These are phyloP conservation scores for Phytopythium cucurbitacearum DNA, from an alignment of 352 stramenopile species.

Conservation along the genomic window DNA sequence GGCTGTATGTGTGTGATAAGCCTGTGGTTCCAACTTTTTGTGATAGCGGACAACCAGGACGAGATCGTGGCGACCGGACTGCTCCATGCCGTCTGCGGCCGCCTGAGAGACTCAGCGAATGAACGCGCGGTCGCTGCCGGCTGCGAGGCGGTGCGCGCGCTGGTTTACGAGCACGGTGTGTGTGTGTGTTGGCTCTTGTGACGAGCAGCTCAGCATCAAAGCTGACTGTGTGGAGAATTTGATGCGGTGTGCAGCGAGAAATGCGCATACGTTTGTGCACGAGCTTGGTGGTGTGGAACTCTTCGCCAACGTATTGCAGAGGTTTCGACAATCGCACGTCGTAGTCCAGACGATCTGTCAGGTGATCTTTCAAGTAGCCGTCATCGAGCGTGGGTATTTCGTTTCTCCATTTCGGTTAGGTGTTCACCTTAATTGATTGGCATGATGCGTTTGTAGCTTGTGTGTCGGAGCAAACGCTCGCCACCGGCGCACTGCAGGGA, in stretches of 20 bases:
- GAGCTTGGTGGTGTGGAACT: constrained; percentile 15
- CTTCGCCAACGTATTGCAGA: constrained; percentile 20
- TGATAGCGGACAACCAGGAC: constrained; percentile 46
- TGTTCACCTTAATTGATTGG: neutral
- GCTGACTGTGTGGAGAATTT: neutral
- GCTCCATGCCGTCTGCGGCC: constrained; percentile 21
- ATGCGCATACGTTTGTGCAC: constrained; percentile 20
- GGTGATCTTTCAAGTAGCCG: constrained; percentile 42
- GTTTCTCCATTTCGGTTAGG: neutral
- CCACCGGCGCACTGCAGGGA: constrained; percentile 28
- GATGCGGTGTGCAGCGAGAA: constrained; percentile 12
- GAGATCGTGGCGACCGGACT: constrained; percentile 33
- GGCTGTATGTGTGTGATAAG: neutral
- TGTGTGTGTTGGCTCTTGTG: neutral
- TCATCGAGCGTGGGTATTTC: constrained; percentile 23
- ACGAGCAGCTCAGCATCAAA: neutral
- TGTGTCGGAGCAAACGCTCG: constrained; percentile 18
- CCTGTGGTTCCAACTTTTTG: neutral
- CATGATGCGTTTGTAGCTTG: constrained; percentile 4
- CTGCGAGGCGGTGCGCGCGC: constrained; percentile 22
- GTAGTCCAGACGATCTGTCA: constrained; percentile 26
- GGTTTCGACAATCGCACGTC: constrained; percentile 11
- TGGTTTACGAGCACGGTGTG: constrained; percentile 47
- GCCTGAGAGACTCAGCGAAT: constrained; percentile 8
- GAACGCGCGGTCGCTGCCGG: constrained; percentile 19